Evolutionary conservation across 1,284 basidiomycete species (phyloP).

Genomic region (Ustilago nuda): DNA sequence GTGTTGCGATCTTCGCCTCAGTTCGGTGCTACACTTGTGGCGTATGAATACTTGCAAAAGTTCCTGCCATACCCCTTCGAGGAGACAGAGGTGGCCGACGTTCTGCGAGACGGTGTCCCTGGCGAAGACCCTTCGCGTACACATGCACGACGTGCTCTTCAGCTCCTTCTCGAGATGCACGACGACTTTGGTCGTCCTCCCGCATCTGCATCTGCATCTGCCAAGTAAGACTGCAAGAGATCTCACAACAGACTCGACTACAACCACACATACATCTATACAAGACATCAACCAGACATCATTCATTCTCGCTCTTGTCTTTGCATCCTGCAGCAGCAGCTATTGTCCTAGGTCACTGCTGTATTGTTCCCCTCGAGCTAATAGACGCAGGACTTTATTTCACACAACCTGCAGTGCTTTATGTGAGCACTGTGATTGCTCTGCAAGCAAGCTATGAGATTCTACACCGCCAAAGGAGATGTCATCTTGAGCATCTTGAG

Average conservation of each 20-base stretch:
- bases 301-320: neutral
- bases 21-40: conserved; percentile 92
- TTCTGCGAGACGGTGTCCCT: conserved; percentile 43
- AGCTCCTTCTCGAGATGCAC: conserved; percentile 57
- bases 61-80: conserved; percentile 54
- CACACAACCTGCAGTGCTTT: neutral
- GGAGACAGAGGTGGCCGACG: conserved; percentile 44
- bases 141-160: conserved; percentile 52
- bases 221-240: conserved; percentile 18
- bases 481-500: too few species aligned
- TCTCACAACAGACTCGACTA: neutral
- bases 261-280: neutral
- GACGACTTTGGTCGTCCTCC: conserved; percentile 59
- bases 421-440: neutral
- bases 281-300: neutral
- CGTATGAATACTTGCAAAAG: conserved; percentile 78
- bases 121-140: conserved; percentile 52
- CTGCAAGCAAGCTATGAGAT: too few species aligned
- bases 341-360: neutral
- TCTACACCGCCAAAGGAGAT: too few species aligned
- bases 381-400: conserved; percentile 13
- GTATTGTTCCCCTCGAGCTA: neutral
- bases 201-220: conserved; percentile 19
- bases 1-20: conserved; percentile 79
- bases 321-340: neutral